These are phyloP conservation scores for Telfairia occidentalis DNA, from an alignment of 331 rosid species.

Conservation along the genomic window DNA sequence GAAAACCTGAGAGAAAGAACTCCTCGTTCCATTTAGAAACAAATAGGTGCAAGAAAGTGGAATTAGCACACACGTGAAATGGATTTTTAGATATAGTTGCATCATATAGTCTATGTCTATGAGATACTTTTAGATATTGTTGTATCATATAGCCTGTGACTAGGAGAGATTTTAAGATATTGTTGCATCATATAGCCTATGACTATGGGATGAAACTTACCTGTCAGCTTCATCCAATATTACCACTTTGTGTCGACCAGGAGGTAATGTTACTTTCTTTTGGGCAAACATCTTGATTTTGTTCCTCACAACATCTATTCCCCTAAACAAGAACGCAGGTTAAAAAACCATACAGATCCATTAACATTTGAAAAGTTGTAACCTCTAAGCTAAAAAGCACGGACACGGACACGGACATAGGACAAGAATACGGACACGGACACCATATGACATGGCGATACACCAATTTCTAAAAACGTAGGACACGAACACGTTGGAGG, in stretches of 20 bases:
- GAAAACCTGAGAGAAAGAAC: background rate
- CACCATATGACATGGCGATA: too few species aligned
- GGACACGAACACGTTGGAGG: too few species aligned
- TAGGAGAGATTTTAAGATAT: too few species aligned
- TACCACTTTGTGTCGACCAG: conserved; percentile 73
- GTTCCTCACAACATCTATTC: conserved; percentile 97
- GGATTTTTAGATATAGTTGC: background rate
- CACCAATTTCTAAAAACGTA: too few species aligned
- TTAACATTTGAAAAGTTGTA: background rate
- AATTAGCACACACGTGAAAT: background rate
- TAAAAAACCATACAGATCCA: background rate
- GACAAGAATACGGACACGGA: too few species aligned
- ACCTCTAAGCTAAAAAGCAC: too few species aligned
- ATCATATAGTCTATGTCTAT: background rate
- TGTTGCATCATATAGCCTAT: background rate
- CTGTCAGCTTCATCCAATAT: conserved; percentile 98
- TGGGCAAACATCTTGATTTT: conserved; percentile 97
- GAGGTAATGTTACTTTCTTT: conserved; percentile 69
- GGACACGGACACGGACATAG: too few species aligned
- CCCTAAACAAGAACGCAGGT: conserved; percentile 26
- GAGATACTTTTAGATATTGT: background rate
- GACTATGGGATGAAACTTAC: conserved; percentile 19
- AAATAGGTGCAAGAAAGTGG: background rate
- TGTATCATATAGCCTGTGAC: background rate
- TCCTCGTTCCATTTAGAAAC: background rate